Evolutionary conservation across 257 asterid genomes (phyloP).

Genomic region (Coffea canephora): DNA sequence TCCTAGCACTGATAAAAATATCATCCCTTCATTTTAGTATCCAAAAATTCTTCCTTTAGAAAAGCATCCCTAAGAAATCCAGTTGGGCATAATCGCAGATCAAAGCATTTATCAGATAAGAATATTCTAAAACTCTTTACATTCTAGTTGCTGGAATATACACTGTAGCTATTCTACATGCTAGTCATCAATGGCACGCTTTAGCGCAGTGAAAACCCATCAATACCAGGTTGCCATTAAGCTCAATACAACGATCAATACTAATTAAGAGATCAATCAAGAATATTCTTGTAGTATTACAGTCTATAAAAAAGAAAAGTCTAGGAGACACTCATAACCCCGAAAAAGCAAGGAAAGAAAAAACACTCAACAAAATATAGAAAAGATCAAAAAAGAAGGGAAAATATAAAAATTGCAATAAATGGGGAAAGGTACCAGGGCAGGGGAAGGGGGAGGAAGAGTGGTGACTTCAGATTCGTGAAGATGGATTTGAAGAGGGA

Average conservation of each 20-base stretch:
- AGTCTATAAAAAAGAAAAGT: not conserved
- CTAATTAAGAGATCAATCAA: not conserved
- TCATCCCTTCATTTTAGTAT: not conserved
- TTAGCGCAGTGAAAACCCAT: not conserved
- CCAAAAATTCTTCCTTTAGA: not conserved
- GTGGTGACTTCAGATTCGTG: conserved; percentile 96
- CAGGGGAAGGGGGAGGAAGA: conserved; percentile 89
- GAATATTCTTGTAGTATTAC: no score
- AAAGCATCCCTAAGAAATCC: not conserved
- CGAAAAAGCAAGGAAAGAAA: no score
- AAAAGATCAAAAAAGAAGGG: no score
- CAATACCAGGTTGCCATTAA: not conserved
- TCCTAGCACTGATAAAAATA: not conserved
- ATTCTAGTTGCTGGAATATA: not conserved
- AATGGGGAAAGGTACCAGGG: conserved; percentile 45
- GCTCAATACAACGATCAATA: not conserved
- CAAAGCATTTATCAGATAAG: not conserved
- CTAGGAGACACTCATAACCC: not conserved
- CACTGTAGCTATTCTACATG: not conserved
- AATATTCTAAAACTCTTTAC: not conserved
- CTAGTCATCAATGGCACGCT: not conserved
- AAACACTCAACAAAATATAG: not conserved
- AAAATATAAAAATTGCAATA: no score
- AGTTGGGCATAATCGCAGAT: not conserved
- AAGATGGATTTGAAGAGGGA: conserved; percentile 97